Evolutionary conservation across 768 basidiomycete genomes (phyloP), one percentile per base, ranked within the genome.

Genomic region (Leccinum longicurvipes): DNA sequence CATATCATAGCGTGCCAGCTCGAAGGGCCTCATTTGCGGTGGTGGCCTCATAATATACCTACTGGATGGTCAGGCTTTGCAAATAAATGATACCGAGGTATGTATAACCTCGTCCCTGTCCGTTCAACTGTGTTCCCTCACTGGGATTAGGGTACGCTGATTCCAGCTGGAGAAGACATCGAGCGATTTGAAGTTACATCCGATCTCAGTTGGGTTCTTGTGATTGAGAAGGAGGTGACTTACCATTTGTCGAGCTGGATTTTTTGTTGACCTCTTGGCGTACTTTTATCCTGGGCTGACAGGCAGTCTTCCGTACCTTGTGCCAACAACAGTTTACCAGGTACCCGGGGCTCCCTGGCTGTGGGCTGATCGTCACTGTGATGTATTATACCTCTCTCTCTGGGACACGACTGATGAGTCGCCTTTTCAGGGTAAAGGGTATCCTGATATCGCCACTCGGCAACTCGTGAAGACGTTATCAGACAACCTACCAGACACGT

Each of bases 271-370:
- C 19, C n/a, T 41, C n/a, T 41, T 14, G 39, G 10, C 39, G 49
- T 50, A n/a, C 57, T 15, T n/a, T 29, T 28, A 10, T 19, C 6
- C 34, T 23, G 10, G 25, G 3, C 17, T 32, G 45, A 5, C 67
- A 98, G 96, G 96, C 97, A 0, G 83, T 97, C n/a, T 98, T 98
- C 68, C 90, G 94, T 65, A 89, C 91, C 0, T 78, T 98, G 1
- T 88, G 86, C 64, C 77, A 78, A 41, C 59, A 84, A 15, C 72
- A 71, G 21, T 73, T 94, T 51, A 74, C 83, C 6, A 72, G 75
- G 21, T 73, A 82, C 59, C 67, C 74, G 0, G 69, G 67, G 4
- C 68, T 86, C 42, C 79, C 83, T 1, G 87, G 89, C 0, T 70
- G 74, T 34, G 94, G 93, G 2, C 67, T 94, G 19, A 76, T 93